These are phyloP conservation scores for Debaryomyces udenii DNA, from an alignment of 1,139 yeast species.

Conservation along the genomic window DNA sequence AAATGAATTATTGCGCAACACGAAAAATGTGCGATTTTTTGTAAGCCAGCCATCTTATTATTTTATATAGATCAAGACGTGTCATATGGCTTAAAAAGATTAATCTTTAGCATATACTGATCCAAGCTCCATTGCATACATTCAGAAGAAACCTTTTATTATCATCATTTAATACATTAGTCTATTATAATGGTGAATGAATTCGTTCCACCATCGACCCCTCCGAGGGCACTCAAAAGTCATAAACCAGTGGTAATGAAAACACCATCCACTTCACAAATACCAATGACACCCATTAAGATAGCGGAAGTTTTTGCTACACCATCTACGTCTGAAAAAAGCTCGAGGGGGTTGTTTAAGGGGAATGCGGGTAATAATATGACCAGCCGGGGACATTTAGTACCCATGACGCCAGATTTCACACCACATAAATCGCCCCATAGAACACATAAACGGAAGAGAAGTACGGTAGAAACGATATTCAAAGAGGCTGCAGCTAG, in stretches of 20 bases:
- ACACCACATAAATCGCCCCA: constrained; percentile 14
- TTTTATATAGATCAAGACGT: constrained; percentile 4
- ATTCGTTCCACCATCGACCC: constrained; percentile 15
- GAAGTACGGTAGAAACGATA: constrained; percentile 9
- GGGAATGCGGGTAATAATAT: not conserved
- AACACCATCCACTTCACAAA: constrained; percentile 9
- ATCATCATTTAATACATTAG: not conserved
- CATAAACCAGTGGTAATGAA: constrained; percentile 1
- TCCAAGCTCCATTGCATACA: not conserved
- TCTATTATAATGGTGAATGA: constrained; percentile 10
- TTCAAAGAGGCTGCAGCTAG: constrained; percentile 3
- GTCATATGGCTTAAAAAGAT: not conserved
- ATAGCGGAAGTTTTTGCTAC: constrained; percentile 1
- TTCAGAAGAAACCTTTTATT: not conserved
- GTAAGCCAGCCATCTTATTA: constrained; percentile 7
- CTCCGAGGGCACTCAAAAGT: constrained; percentile 13
- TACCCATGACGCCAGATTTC: constrained; percentile 14
- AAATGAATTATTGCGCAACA: not conserved
- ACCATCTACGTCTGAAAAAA: constrained; percentile 4
- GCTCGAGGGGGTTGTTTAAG: not conserved
- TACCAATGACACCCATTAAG: constrained; percentile 12
- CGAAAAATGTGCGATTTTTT: constrained; percentile 6
- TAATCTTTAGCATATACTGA: too few species aligned
- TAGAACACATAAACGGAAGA: constrained; percentile 9
- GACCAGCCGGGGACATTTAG: not conserved